These are phyloP conservation scores for Uronychia setigera DNA, from an alignment of 73 alveolate genomes.

Conservation along the genomic window DNA sequence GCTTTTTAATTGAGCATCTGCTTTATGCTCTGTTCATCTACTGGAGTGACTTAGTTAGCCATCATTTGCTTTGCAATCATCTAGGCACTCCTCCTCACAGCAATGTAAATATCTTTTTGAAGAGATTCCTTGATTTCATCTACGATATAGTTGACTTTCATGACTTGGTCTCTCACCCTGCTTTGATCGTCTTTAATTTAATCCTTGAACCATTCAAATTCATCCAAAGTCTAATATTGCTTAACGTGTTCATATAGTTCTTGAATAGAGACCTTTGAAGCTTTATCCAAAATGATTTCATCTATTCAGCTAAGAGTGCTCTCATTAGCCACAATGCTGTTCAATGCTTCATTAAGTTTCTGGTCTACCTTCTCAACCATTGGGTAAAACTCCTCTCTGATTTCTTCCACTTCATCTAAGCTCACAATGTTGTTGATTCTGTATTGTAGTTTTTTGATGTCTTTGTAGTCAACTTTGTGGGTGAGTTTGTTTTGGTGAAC, in stretches of 20 bases:
- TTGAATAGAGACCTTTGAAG: conserved; percentile 20
- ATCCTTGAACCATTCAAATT: background rate
- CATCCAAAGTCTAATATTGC: background rate
- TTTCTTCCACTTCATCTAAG: background rate
- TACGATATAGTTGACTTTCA: background rate
- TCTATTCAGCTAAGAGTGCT: conserved; percentile 20
- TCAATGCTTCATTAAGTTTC: background rate
- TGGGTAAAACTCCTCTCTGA: background rate
- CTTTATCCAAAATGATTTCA: conserved; percentile 24
- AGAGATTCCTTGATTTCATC: background rate
- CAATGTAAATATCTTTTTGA: background rate
- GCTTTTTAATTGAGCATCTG: background rate
- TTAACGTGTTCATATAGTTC: background rate
- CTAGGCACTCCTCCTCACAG: background rate
- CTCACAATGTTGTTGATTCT: background rate
- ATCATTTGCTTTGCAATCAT: background rate
- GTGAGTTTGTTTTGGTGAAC: background rate
- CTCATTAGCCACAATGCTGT: background rate
- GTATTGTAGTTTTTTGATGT: background rate
- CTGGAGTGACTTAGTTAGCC: no score
- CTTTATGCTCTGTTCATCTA: background rate
- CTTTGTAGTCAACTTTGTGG: background rate
- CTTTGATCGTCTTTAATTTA: background rate
- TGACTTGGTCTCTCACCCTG: background rate
- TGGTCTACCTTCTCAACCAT: background rate